These are phyloP conservation scores for Pythium aphanidermatum DNA, from an alignment of 352 stramenopile species.

Conservation along the genomic window DNA sequence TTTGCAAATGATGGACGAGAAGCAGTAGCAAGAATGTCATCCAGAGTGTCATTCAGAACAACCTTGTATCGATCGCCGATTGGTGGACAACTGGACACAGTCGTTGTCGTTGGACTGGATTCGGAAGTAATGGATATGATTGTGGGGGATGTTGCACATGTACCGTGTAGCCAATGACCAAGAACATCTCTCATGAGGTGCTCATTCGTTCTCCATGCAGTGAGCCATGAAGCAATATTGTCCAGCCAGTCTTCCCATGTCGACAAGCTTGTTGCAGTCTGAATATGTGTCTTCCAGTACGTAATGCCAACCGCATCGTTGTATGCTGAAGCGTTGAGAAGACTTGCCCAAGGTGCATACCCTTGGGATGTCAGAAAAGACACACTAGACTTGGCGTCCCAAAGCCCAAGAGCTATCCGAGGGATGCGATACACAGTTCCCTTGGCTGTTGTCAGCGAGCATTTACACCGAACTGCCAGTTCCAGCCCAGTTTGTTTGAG, in stretches of 20 bases:
- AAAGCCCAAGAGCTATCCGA: constrained; percentile 33
- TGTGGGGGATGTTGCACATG: constrained; percentile 34
- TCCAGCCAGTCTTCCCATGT: constrained; percentile 59
- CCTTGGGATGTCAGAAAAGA: constrained; percentile 40
- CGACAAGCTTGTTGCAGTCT: constrained; percentile 14
- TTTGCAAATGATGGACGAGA: constrained; percentile 29
- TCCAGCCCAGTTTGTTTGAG: constrained; percentile 41
- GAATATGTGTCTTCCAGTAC: constrained; percentile 19
- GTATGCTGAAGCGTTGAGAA: constrained; percentile 20
- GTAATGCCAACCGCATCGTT: constrained; percentile 11
- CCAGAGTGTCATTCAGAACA: constrained; percentile 26
- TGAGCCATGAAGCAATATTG: constrained; percentile 43
- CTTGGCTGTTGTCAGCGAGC: constrained; percentile 26
- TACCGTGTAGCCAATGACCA: constrained; percentile 55
- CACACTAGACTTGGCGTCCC: constrained; percentile 22
- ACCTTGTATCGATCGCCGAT: constrained; percentile 19
- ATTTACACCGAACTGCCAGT: constrained; percentile 36
- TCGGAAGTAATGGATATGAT: constrained; percentile 13
- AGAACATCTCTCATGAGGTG: constrained; percentile 51
- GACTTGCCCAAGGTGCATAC: constrained; percentile 33
- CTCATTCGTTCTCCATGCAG: constrained; percentile 43
- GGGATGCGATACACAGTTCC: constrained; percentile 41
- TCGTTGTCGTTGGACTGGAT: constrained; percentile 11
- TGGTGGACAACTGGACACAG: constrained; percentile 22
- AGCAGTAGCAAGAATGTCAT: constrained; percentile 29